Conservation (phyloP, 257 asterid genomes). For the Verbascum thapsus region DNA sequence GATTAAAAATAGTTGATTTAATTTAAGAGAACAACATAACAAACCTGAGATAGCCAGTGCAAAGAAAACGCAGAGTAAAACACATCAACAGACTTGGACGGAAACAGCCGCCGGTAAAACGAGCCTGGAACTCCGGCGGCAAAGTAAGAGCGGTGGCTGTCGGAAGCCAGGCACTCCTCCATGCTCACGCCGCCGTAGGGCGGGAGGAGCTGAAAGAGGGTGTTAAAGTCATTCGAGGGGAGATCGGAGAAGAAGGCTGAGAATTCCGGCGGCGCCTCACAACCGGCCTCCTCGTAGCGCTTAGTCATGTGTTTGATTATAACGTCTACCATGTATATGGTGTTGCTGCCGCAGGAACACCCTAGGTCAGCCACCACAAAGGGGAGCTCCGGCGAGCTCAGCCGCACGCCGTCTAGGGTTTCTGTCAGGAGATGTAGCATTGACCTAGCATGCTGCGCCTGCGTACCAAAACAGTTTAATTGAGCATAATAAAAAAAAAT, state of each 20-base stretch:
- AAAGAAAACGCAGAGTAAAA: slow-evolving; percentile 88
- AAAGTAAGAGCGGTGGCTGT: slow-evolving; percentile 74
- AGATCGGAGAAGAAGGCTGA: slow-evolving; percentile 87
- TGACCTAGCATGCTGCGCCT: slow-evolving; percentile 85
- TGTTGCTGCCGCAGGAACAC: slow-evolving; percentile 90
- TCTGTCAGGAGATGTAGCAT: slow-evolving; percentile 75
- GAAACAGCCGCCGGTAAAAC: slow-evolving; percentile 84
- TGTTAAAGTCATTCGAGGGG: slow-evolving; percentile 89
- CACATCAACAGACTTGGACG: slow-evolving; percentile 69
- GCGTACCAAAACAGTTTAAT: background rate
- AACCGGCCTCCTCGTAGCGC: slow-evolving; percentile 58
- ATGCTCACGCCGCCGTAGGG: slow-evolving; percentile 72
- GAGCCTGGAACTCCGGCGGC: slow-evolving; percentile 97
- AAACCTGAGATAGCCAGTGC: slow-evolving; percentile 99
- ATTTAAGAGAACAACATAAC: background rate
- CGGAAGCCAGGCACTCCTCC: slow-evolving; percentile 89
- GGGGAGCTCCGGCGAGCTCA: slow-evolving; percentile 50
- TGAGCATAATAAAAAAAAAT: too few relatives aligned
- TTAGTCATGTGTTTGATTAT: slow-evolving; percentile 71
- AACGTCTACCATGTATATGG: slow-evolving; percentile 68
- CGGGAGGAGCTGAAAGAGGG: slow-evolving; percentile 84
- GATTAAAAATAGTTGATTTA: too few relatives aligned
- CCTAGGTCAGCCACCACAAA: slow-evolving; percentile 89
- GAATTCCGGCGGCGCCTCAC: slow-evolving; percentile 71
- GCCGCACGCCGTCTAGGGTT: slow-evolving; percentile 60